Evolutionary conservation across 2,329 filamentous ascomycete genomes (phyloP), one percentile per base, ranked within the genome.

Genomic region (Fusarium sp.): DNA sequence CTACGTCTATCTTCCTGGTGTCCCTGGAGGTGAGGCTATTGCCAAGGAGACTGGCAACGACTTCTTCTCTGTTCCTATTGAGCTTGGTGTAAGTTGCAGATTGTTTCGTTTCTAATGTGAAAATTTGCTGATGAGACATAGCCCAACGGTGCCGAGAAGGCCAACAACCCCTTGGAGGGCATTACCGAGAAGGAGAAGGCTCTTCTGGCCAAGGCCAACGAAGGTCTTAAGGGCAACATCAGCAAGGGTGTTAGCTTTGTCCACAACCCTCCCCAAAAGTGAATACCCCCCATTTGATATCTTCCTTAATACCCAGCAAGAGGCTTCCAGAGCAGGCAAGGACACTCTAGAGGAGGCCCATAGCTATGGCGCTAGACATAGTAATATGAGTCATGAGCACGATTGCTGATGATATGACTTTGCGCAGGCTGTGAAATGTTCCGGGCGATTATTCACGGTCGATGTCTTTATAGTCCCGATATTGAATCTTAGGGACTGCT

Each of bases 21-120:
- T 99, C 48, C 83, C 91, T 54, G 96, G 95, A 66, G 96, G 96
- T 76, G 91, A 95, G 53, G 93, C 88, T 71, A 91, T 99, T 74
- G 87, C 87, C 67, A 93, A 97, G 86, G 88, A 90, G 76, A 93
- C 91, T 65, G 94, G 94, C 72, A 81, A 87, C 68, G 94, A 99
- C 57, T 99, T 92, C 87, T 99, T 99, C 88, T 97, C 96, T 60
- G 93, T 96, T 55, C 95, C 94, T 64, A 88, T 98, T 72, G 93
- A 97, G 84, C 93, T 99, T 73, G 96, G 96, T 77, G 94, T 96
- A 91, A 84, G 92, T 86, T 56, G 11, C 36, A 52, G 47, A 13
- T 45, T 31, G 11, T 20, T 21, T 18, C 14, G 18, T 56, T 40
- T 59, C 35, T 58, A 18, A 54, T 58, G 48, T 55, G 47, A 43